Evolutionary conservation across 2,329 filamentous ascomycete genomes (phyloP), one percentile per base, ranked within the genome.

Genomic region (Mycocentrospora acerina): DNA sequence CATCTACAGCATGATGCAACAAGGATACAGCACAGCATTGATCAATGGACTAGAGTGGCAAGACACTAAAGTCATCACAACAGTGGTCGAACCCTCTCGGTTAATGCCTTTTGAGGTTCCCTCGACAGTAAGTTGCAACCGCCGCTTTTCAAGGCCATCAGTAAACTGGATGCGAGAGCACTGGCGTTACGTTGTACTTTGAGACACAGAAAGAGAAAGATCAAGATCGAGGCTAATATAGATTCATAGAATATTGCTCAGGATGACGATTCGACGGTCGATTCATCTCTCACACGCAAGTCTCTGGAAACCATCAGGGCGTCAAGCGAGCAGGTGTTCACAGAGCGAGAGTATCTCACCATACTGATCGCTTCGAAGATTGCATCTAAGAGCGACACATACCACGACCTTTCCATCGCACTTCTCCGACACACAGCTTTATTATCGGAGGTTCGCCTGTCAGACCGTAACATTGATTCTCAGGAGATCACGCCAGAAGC

Each of bases 41-140:
- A 71, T 87, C 29, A 83, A 88, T 42, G 77, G 74, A 24, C 59
- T 86, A 9, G 76, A 82, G 35, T 85, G 80, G 51, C 67, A 71
- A 32, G 83, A 85, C 55, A 83, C 81, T 1, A 86, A 85, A 63
- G 79, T 80, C 29, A 45, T 59, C 29, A 56, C 46, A 17, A 51
- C 51, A 13, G 51, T 51, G n/a, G 42, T 53, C 14, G 45, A 53
- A 39, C 44, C 53, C 26, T 43, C 51, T 7, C 51, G 51, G 24
- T 42, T 38, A 12, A 44, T 57, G 51, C 45, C 40, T 9, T 34
- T 56, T 18, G 40, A 46, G 3, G 34, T 58, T 14, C 32, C 47
- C 10, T 37, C 48, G 29, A 32, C 42, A 14, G 53, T 57, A 57
- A 48, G 53, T 42, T 26, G 32, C 14, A 15, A 7, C 27, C 4